Percentiles rank a stretch among this genome's conserved stretches.
Conservation (phyloP, 1,139 yeast species). For the Nadsonia starkeyi-henricii region DNA sequence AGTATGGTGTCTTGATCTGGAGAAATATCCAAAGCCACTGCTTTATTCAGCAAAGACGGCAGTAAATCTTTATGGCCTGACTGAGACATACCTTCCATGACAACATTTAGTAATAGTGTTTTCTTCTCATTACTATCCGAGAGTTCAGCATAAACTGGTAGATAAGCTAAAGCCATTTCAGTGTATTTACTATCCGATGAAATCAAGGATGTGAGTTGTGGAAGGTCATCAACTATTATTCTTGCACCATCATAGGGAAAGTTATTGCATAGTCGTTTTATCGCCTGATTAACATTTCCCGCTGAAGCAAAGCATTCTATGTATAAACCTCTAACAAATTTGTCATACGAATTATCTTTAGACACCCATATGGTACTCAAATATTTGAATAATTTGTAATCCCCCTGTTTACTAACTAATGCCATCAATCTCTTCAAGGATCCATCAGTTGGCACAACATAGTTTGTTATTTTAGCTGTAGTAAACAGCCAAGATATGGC, state of each 20-base stretch:
- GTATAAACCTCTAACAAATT: not conserved
- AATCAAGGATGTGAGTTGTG: not conserved
- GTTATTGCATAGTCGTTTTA: not conserved
- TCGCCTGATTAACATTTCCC: conserved; percentile 7
- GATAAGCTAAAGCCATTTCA: not conserved
- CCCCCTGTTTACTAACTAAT: not conserved
- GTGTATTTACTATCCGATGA: not conserved
- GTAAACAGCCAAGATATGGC: not conserved
- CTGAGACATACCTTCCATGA: conserved; percentile 10
- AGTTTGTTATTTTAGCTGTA: not conserved
- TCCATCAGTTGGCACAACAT: not conserved
- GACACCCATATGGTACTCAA: not conserved
- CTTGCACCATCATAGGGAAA: not conserved
- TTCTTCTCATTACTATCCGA: conserved; percentile 29
- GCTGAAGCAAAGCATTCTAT: conserved; percentile 8
- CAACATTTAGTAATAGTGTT: conserved; percentile 16
- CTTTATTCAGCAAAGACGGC: conserved; percentile 11
- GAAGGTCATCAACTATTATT: not conserved
- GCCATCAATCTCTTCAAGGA: not conserved
- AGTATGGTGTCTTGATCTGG: conserved; percentile 18
- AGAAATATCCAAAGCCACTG: conserved; percentile 9
- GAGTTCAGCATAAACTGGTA: conserved; percentile 34
- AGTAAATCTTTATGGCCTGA: conserved; percentile 8
- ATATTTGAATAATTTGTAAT: not conserved
- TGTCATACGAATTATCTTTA: not conserved